Base-by-base conservation (phyloP, 148 eudicot species). In the Nepenthes gracilis region DNA sequence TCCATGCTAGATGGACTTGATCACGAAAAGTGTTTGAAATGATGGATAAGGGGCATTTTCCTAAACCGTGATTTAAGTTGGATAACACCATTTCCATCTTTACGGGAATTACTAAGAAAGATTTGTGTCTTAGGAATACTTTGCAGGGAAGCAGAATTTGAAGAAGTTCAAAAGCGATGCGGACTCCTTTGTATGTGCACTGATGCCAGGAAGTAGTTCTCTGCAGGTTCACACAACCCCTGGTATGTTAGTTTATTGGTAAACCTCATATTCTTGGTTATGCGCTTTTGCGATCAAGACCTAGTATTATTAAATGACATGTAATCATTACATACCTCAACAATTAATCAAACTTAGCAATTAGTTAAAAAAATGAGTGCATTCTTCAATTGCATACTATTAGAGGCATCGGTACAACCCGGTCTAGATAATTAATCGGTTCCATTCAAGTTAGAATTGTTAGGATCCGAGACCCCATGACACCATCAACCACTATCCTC, bases 181-280 rank as follows among this genome's bases (percentile, higher is more conserved):
- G 12, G 95, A 90, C 64, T 83, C 92, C 32, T 90, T 87, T 63
- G 77, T 87, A 35, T 87, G 96, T 51, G 82, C 87, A 0, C 38
- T 87, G 54, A 76, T 87, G 80, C 92, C 92, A 2, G 88, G 80
- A 64, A 90, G 92, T 66, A 75, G 85, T 66, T 78, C 89, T 54
- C 45, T 64, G 54, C 86, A 86, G 65, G 59, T 87, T 62, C 76
- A 55, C 47, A 85, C 82, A 38, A 90, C 97, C 50, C 95, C 92
- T n/a, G 97, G 97, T 85, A 49, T n/a, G 12, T n/a, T 40, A 40
- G 45, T 12, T 12, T n/a, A 49, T 5, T 11, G 4, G 15, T 11
- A 45, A 45, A 45, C 48, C 48, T 5, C 6, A 45, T 5, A 45
- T 6, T 5, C 6, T 45, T 45, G 48, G 23, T 23, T 23, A 23